phyloP scores from a whole-genome alignment of 495 filamentous ascomycete species.

The Pseudomonodictys pantanalensis region DNA sequence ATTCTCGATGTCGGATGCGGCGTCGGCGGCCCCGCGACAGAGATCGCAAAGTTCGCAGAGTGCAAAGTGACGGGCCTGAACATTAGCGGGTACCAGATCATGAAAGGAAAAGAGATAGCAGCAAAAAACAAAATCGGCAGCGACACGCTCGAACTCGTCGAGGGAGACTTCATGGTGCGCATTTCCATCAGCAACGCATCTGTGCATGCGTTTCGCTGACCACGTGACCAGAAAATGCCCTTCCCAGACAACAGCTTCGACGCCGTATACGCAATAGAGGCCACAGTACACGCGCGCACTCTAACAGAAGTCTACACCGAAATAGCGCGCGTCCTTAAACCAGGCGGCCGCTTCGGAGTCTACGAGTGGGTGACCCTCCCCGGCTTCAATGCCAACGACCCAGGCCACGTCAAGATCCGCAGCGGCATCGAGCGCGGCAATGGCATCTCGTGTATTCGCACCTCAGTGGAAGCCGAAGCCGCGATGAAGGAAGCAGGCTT shows the following conservation, averaged over 20 bases:
- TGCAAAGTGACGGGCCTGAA: conserved; percentile 89
- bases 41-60: conserved; percentile 90
- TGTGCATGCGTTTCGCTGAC: background rate
- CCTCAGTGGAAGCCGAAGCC: background rate
- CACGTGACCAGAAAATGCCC: conserved; percentile 71
- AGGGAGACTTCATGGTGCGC: conserved; percentile 92
- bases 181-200: background rate
- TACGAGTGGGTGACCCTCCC: conserved; percentile 70
- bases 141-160: conserved; percentile 73
- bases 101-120: conserved; percentile 81
- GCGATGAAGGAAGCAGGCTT: background rate
- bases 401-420: background rate
- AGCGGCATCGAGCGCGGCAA: conserved; percentile 5
- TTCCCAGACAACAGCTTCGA: conserved; percentile 89
- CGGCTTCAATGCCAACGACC: background rate
- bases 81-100: conserved; percentile 98
- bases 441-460: background rate
- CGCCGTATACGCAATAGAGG: conserved; percentile 94
- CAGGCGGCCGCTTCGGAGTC: conserved; percentile 89
- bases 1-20: conserved; percentile 96
- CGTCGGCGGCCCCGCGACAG: conserved; percentile 88
- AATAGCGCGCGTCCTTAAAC: conserved; percentile 91
- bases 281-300: conserved; percentile 88
- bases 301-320: conserved; percentile 87
- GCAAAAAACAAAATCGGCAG: conserved; percentile 69